Conservation (phyloP, 345 rosid species). For the Melastoma malabathricum region DNA sequence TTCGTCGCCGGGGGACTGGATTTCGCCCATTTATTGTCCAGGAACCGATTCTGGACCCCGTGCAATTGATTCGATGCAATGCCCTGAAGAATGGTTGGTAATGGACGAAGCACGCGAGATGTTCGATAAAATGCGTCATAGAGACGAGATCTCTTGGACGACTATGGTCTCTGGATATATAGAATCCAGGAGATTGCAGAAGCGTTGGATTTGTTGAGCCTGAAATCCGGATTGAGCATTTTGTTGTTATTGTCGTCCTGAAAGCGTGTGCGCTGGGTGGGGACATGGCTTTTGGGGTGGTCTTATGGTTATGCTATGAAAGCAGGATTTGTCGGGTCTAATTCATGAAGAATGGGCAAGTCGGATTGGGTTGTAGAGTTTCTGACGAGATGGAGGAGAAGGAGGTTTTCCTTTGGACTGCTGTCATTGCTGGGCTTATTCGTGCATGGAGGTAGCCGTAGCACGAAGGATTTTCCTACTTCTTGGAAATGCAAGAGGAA, state of each 20-base stretch:
- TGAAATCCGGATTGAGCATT: slow-evolving; percentile 40
- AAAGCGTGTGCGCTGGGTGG: slow-evolving; percentile 50
- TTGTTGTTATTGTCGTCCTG: slow-evolving; percentile 51
- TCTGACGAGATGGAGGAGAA: slow-evolving; percentile 52
- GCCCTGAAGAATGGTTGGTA: slow-evolving; percentile 22
- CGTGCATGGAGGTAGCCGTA: slow-evolving; percentile 31
- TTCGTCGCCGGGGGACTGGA: neutral
- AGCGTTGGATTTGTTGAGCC: slow-evolving; percentile 50
- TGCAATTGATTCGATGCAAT: slow-evolving; percentile 24
- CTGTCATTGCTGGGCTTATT: slow-evolving; percentile 66
- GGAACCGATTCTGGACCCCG: neutral
- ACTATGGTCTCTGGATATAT: slow-evolving; percentile 58
- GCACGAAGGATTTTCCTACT: slow-evolving; percentile 42
- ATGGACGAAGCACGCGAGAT: slow-evolving; percentile 40
- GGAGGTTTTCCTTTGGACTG: slow-evolving; percentile 77
- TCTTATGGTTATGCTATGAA: slow-evolving; percentile 51
- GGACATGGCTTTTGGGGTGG: slow-evolving; percentile 40
- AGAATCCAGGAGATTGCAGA: slow-evolving; percentile 22
- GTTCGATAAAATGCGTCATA: slow-evolving; percentile 59
- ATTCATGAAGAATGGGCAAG: slow-evolving; percentile 38
- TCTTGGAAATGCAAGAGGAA: slow-evolving; percentile 51
- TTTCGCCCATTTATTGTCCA: neutral
- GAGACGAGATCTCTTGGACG: slow-evolving; percentile 76
- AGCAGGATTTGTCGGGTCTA: slow-evolving; percentile 38
- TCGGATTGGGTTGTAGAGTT: slow-evolving; percentile 37